phyloP scores from a whole-genome alignment of 129 eudicot species.

The Logfia minima region DNA sequence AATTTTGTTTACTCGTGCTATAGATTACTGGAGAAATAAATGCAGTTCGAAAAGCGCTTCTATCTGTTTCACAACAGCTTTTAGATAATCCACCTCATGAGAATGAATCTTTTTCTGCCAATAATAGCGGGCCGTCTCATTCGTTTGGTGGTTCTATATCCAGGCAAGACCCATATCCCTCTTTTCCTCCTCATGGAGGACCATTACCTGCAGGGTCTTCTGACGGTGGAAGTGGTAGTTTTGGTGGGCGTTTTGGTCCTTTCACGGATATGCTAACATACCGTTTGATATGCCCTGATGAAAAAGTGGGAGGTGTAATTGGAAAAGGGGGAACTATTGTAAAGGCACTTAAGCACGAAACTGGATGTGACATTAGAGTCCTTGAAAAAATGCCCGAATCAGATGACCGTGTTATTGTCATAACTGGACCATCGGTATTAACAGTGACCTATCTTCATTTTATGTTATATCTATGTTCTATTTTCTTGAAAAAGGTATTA shows the following conservation, averaged over 20 bases:
- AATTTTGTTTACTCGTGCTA: not conserved
- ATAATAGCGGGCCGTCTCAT: constrained; percentile 42
- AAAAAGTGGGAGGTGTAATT: constrained; percentile 92
- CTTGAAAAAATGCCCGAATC: constrained; percentile 54
- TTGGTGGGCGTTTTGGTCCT: constrained; percentile 53
- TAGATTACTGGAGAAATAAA: constrained; percentile 75
- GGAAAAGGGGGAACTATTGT: constrained; percentile 84
- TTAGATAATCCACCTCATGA: constrained; percentile 46
- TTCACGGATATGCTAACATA: constrained; percentile 60
- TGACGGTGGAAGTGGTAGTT: constrained; percentile 54
- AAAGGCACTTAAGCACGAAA: constrained; percentile 81
- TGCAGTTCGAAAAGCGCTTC: constrained; percentile 74
- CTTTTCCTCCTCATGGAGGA: constrained; percentile 50
- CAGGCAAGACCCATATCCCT: constrained; percentile 48
- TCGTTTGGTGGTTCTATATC: constrained; percentile 62
- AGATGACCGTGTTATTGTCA: constrained; percentile 81
- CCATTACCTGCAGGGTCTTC: constrained; percentile 55
- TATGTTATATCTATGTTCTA: not conserved
- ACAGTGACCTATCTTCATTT: not conserved
- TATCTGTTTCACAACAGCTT: constrained; percentile 66
- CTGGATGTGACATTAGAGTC: constrained; percentile 93
- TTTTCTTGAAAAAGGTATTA: not conserved
- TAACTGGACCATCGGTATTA: constrained; percentile 88
- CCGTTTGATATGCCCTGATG: constrained; percentile 79
- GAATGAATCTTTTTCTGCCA: constrained; percentile 43